Percentiles rank a stretch among this genome's conserved stretches.
These are phyloP conservation scores for Vicia faba DNA, from an alignment of 306 rosid genomes.

Conservation along the genomic window DNA sequence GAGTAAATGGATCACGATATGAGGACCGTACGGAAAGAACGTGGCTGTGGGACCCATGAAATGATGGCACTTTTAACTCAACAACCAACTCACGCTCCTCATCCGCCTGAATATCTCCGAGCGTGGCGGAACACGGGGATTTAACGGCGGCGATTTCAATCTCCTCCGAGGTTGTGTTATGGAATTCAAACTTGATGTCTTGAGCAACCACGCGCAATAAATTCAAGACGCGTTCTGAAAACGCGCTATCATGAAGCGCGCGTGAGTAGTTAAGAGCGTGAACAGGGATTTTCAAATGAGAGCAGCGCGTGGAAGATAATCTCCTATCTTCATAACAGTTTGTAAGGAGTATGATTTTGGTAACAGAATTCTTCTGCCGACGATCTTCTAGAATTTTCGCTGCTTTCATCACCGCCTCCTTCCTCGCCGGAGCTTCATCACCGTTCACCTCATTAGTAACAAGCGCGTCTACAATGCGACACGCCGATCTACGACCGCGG, in stretches of 20 bases:
- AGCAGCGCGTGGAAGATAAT: conserved; percentile 52
- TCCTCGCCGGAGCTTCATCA: conserved; percentile 44
- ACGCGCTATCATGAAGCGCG: conserved; percentile 42
- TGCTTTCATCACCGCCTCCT: conserved; percentile 81
- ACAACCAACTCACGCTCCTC: conserved; percentile 69
- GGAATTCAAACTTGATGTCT: conserved; percentile 63
- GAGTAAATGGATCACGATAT: conserved; percentile 55
- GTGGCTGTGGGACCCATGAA: conserved; percentile 53
- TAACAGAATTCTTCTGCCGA: conserved; percentile 68
- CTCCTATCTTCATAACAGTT: conserved; percentile 26
- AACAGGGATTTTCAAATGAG: conserved; percentile 53
- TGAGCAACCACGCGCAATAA: conserved; percentile 60
- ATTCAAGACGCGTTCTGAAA: conserved; percentile 46
- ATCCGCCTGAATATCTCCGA: conserved; percentile 62
- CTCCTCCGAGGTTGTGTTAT: conserved; percentile 43
- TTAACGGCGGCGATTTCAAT: conserved; percentile 66
- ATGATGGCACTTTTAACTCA: conserved; percentile 61
- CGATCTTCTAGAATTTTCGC: conserved; percentile 86
- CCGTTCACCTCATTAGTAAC: conserved; percentile 39
- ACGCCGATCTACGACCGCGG: conserved; percentile 64
- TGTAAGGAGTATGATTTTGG: conserved; percentile 65
- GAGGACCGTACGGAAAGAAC: conserved; percentile 59
- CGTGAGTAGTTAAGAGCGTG: conserved; percentile 32
- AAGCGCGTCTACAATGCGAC: conserved; percentile 44
- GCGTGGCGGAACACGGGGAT: conserved; percentile 40